phyloP scores from a whole-genome alignment of 202 grass and related monocot genomes.

The Musa balbisiana region DNA sequence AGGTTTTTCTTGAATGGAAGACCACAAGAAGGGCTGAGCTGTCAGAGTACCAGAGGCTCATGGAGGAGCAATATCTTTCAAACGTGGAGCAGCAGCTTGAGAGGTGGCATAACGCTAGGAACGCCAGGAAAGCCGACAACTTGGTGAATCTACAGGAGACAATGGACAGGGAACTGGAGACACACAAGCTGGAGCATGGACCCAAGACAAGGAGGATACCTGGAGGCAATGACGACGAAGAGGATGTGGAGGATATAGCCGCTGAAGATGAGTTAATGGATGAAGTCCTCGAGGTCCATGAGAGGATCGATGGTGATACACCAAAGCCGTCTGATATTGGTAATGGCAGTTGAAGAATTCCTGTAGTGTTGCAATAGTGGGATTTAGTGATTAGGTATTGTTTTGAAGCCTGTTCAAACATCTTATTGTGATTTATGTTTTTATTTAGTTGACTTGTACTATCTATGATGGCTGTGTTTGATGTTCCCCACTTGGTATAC shows the following conservation, averaged over 20 bases:
- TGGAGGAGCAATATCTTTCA: conserved; percentile 72
- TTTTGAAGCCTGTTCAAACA: not conserved
- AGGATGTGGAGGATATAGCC: conserved; percentile 73
- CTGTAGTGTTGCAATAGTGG: not conserved
- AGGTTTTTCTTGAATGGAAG: conserved; percentile 85
- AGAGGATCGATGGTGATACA: conserved; percentile 47
- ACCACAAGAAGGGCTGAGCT: conserved; percentile 59
- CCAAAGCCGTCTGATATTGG: conserved; percentile 35
- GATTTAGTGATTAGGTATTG: not conserved
- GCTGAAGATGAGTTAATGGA: conserved; percentile 82
- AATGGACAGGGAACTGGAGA: conserved; percentile 96
- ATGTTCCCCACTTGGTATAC: too few relatives aligned
- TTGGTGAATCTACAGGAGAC: conserved; percentile 66
- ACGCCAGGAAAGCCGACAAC: conserved; percentile 40
- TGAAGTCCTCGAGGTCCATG: conserved; percentile 54
- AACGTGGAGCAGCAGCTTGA: conserved; percentile 85
- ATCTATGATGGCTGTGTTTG: too few relatives aligned
- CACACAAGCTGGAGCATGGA: conserved; percentile 75
- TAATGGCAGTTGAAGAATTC: not conserved
- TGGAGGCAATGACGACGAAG: conserved; percentile 58
- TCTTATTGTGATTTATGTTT: not conserved
- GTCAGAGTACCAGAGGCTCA: conserved; percentile 64
- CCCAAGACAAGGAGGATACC: conserved; percentile 65
- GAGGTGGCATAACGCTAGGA: conserved; percentile 73
- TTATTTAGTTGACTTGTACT: too few relatives aligned